Evolutionary conservation across 1,284 basidiomycete species (phyloP).

Genomic region (Microbotryomycetes sp.): DNA sequence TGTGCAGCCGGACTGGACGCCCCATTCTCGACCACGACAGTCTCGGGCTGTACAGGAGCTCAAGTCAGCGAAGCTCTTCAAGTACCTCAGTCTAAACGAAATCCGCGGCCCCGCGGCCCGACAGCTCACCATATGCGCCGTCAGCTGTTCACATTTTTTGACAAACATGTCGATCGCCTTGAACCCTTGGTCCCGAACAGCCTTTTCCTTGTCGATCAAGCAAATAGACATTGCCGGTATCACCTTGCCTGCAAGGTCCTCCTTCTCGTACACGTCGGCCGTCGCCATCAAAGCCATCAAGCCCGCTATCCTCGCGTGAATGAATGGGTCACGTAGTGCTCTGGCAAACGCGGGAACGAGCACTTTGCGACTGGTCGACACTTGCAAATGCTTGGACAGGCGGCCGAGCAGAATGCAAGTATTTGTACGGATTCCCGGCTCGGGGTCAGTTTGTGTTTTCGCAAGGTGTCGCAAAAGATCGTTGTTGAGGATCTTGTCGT

Average conservation of each 20-base stretch:
- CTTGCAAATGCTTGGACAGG: constrained; percentile 72
- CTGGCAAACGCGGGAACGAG: constrained; percentile 90
- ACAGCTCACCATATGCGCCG: constrained; percentile 61
- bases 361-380: constrained; percentile 88
- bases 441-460: constrained; percentile 83
- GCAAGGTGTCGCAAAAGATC: constrained; percentile 89
- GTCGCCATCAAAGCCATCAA: constrained; percentile 96
- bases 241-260: constrained; percentile 82
- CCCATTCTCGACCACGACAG: constrained; percentile 37
- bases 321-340: constrained; percentile 83
- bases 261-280: constrained; percentile 76
- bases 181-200: constrained; percentile 89
- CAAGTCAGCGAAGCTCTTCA: constrained; percentile 3
- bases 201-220: constrained; percentile 69
- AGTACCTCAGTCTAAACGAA: constrained; percentile 44
- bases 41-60: constrained; percentile 31
- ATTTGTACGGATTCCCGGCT: constrained; percentile 93
- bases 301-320: constrained; percentile 88
- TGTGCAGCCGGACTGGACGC: constrained; percentile 2
- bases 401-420: constrained; percentile 94
- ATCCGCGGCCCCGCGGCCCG: constrained; percentile 57
- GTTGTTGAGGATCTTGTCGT: constrained; percentile 89
- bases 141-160: constrained; percentile 71
- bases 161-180: constrained; percentile 80
- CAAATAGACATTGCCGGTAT: constrained; percentile 74